Percentiles rank a stretch among this genome's conserved stretches.
phyloP scores from a whole-genome alignment of 371 early-diverging fungal species.

The Mortierella sp. region DNA sequence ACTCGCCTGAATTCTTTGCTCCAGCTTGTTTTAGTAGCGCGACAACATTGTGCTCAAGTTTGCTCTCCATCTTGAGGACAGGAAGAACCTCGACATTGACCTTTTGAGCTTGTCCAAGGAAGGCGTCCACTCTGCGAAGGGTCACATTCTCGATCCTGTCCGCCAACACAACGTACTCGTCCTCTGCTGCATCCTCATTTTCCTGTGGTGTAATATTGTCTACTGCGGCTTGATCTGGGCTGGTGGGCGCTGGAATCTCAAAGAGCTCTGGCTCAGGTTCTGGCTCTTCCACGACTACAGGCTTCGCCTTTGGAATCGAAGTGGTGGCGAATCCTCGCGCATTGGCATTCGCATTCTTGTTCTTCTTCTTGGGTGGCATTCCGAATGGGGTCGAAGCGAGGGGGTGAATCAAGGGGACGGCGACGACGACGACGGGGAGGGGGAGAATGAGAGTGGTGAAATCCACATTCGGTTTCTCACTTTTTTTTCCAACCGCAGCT shows the following conservation, averaged over 20 bases:
- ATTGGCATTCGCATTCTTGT: slow-evolving; percentile 48
- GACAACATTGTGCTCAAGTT: slow-evolving; percentile 46
- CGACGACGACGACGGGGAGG: no score
- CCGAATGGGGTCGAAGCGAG: background rate
- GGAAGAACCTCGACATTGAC: slow-evolving; percentile 49
- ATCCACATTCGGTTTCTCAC: no score
- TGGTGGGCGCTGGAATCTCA: no score
- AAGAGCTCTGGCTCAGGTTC: slow-evolving; percentile 13
- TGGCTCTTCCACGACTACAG: slow-evolving; percentile 18
- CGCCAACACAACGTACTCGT: slow-evolving; percentile 43
- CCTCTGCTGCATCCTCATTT: slow-evolving; percentile 22
- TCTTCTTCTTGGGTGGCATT: slow-evolving; percentile 56
- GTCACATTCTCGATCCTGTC: slow-evolving; percentile 43
- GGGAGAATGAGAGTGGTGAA: background rate
- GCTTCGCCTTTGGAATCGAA: slow-evolving; percentile 52
- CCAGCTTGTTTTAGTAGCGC: slow-evolving; percentile 40
- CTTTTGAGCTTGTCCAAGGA: slow-evolving; percentile 43
- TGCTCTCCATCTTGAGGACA: slow-evolving; percentile 47
- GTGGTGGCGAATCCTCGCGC: slow-evolving; percentile 57
- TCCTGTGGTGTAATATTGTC: background rate
- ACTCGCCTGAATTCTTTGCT: slow-evolving; percentile 41
- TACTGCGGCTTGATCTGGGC: slow-evolving; percentile 3
- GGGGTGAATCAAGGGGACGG: background rate
- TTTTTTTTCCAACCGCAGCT: no score
- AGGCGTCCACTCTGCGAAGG: slow-evolving; percentile 45